Conservation (phyloP, 192 early-diverging fungal species). For the Pilobolus umbonatus region DNA sequence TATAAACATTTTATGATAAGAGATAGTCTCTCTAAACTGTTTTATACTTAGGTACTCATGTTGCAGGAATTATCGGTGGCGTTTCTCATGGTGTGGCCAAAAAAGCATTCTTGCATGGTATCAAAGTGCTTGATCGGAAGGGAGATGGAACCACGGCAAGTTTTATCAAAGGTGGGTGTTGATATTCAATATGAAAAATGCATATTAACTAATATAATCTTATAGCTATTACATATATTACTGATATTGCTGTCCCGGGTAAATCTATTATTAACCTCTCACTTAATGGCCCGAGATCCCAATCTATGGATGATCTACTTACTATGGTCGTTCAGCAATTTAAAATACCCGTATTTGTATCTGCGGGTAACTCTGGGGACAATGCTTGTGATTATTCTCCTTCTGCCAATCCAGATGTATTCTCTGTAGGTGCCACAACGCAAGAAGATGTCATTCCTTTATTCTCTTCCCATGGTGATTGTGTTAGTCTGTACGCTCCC, state of each 20-base stretch:
- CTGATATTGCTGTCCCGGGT: constrained; percentile 11
- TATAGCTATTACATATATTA: constrained; percentile 18
- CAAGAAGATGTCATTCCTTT: constrained; percentile 35
- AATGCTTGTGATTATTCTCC: constrained; percentile 59
- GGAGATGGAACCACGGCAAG: constrained; percentile 47
- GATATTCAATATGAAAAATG: no score
- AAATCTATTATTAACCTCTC: constrained; percentile 55
- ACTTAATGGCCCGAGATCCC: constrained; percentile 49
- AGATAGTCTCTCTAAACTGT: background rate
- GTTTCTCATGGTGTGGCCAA: constrained; percentile 63
- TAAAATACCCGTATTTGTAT: constrained; percentile 48
- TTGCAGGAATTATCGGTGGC: constrained; percentile 28
- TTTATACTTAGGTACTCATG: constrained; percentile 21
- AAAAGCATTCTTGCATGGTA: constrained; percentile 47
- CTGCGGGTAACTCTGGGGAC: constrained; percentile 53
- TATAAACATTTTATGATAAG: background rate
- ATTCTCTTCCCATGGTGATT: constrained; percentile 51
- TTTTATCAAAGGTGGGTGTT: constrained; percentile 51
- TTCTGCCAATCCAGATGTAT: constrained; percentile 36
- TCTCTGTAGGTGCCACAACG: constrained; percentile 46
- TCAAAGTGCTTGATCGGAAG: constrained; percentile 53
- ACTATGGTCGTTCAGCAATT: constrained; percentile 18
- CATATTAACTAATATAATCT: background rate
- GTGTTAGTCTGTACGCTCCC: constrained; percentile 60
- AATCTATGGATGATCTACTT: constrained; percentile 39